Percentiles rank a stretch among this genome's conserved stretches.
phyloP scores from a whole-genome alignment of 208 protist species.

The Leishmania lainsoni region DNA sequence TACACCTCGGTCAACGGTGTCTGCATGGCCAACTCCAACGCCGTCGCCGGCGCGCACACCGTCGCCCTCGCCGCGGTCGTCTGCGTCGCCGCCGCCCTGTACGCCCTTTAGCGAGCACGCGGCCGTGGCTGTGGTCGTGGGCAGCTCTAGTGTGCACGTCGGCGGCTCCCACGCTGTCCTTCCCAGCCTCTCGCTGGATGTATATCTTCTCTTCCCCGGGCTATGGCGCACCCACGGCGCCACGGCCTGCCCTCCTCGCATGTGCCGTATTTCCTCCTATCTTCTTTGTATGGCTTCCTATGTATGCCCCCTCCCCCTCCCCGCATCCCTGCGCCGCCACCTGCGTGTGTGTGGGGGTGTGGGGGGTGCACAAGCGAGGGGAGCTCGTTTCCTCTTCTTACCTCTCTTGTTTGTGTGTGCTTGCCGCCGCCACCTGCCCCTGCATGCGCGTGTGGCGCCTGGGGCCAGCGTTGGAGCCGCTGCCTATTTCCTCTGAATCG shows the following conservation, averaged over 20 bases:
- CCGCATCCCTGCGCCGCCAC: background rate
- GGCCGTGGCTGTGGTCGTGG: too few species aligned
- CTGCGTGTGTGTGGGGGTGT: background rate
- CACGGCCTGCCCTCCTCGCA: background rate
- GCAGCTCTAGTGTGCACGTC: too few species aligned
- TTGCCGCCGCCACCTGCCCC: background rate
- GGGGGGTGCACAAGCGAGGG: background rate
- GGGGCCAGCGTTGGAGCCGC: too few species aligned
- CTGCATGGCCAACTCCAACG: background rate
- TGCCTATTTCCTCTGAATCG: too few species aligned
- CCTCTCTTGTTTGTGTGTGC: background rate
- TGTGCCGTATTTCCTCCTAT: background rate
- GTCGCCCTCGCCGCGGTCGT: constrained; percentile 3
- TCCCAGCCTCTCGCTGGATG: background rate
- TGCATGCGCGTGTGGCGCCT: too few species aligned
- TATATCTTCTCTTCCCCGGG: background rate
- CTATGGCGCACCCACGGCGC: background rate
- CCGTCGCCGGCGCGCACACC: background rate
- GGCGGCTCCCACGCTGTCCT: background rate
- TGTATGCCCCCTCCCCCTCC: background rate
- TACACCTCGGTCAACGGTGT: background rate
- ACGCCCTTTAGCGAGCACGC: constrained; percentile 7
- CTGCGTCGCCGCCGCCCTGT: constrained; percentile 4
- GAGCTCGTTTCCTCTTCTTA: background rate
- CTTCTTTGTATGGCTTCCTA: background rate